These are phyloP conservation scores for Pleurostoma richardsiae DNA, from an alignment of 2,329 filamentous ascomycete species.

Conservation along the genomic window DNA sequence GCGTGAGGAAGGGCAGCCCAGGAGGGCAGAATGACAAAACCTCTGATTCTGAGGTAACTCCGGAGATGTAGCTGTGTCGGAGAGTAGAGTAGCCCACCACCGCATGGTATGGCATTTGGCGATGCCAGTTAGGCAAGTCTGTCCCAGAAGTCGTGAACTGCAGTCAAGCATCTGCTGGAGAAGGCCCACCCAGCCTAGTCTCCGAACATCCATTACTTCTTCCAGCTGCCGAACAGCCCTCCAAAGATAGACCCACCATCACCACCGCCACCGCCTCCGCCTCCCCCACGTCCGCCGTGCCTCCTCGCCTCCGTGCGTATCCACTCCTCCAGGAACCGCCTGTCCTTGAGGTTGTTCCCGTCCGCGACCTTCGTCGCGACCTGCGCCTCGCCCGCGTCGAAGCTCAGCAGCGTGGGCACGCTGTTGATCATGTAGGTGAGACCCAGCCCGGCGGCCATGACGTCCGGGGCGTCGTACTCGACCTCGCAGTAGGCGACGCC, in stretches of 20 bases:
- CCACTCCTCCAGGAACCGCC: slow-evolving; percentile 9
- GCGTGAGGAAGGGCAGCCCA: too few relatives aligned
- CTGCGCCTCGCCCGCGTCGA: slow-evolving; percentile 50
- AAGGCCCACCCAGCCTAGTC: slow-evolving; percentile 27
- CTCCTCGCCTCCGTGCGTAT: slow-evolving; percentile 10
- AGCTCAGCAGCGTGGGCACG: slow-evolving; percentile 53
- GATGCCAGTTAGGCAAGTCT: too few relatives aligned
- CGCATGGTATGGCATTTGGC: too few relatives aligned
- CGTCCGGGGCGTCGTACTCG: slow-evolving; percentile 53
- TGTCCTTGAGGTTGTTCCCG: slow-evolving; percentile 31
- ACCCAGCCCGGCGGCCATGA: slow-evolving; percentile 43
- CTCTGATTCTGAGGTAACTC: too few relatives aligned
- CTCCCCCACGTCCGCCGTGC: slow-evolving; percentile 7
- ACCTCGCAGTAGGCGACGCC: slow-evolving; percentile 49
- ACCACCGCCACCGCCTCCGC: slow-evolving; percentile 2
- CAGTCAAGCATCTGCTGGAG: too few relatives aligned
- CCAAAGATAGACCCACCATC: slow-evolving; percentile 11
- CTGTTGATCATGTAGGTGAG: slow-evolving; percentile 53
- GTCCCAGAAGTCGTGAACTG: too few relatives aligned
- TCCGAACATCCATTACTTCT: slow-evolving; percentile 50
- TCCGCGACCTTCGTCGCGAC: slow-evolving; percentile 43
- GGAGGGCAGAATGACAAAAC: too few relatives aligned
- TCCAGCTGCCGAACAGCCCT: slow-evolving; percentile 22
- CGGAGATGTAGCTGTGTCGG: too few relatives aligned
- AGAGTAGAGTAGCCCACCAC: too few relatives aligned